These are phyloP conservation scores for Sesbania bispinosa DNA, from an alignment of 306 rosid genomes.

Conservation along the genomic window DNA sequence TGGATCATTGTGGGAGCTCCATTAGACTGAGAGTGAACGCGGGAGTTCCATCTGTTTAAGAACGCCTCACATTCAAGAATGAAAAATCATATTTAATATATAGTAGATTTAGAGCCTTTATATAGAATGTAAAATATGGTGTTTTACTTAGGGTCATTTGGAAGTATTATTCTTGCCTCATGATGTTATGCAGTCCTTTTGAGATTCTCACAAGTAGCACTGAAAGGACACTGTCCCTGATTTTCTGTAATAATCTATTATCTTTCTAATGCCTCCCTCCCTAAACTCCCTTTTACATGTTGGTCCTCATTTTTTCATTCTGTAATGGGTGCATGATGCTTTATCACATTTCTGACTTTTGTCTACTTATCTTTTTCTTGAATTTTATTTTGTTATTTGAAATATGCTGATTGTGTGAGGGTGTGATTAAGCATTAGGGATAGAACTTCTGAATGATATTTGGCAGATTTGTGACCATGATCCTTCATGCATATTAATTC, in stretches of 20 bases:
- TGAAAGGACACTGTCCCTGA: not conserved
- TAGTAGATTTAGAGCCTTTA: too few relatives aligned
- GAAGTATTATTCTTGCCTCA: constrained; percentile 19
- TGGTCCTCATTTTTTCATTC: constrained; percentile 4
- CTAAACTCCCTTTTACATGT: not conserved
- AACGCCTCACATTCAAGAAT: too few relatives aligned
- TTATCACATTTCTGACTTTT: not conserved
- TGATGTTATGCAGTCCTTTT: not conserved
- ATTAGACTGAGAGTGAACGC: too few relatives aligned
- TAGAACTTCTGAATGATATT: not conserved
- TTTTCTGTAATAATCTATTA: not conserved
- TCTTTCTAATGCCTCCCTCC: not conserved
- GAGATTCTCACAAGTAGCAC: not conserved
- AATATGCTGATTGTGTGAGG: not conserved
- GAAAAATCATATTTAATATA: too few relatives aligned
- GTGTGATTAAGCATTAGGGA: constrained; percentile 5
- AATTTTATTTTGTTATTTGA: not conserved
- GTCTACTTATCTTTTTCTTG: not conserved
- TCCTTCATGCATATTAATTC: constrained; percentile 5
- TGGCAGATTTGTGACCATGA: not conserved
- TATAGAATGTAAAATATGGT: too few relatives aligned
- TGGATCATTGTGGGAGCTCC: too few relatives aligned
- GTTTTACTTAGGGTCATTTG: too few relatives aligned
- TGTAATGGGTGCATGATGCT: not conserved
- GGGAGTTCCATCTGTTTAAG: too few relatives aligned